A percentile compares a stretch with the other conserved stretches of the same genome.
Evolutionary conservation across 2,329 filamentous ascomycete genomes (phyloP).

Genomic region (Lasiodiplodia sp.): DNA sequence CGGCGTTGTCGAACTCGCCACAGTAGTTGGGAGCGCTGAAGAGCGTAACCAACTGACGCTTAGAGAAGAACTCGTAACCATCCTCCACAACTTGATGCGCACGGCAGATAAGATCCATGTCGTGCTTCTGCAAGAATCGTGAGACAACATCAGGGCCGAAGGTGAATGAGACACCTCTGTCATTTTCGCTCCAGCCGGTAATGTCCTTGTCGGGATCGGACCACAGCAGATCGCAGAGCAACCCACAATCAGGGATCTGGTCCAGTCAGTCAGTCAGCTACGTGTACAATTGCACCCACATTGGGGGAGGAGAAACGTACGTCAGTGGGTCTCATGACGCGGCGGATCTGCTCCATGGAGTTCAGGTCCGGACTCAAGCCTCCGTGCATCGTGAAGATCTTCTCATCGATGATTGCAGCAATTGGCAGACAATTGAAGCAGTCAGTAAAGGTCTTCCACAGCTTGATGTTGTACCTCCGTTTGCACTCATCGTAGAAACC

Average conservation of each 20-base stretch:
- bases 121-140: slow-evolving; percentile 96
- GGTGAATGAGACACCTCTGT: slow-evolving; percentile 97
- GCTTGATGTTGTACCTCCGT: slow-evolving; percentile 97
- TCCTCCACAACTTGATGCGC: slow-evolving; percentile 99
- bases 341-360: slow-evolving; percentile 99
- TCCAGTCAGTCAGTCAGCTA: slow-evolving; percentile 47
- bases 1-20: slow-evolving; percentile 98
- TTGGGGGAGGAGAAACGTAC: slow-evolving; percentile 65
- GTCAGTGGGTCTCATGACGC: slow-evolving; percentile 98
- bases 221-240: slow-evolving; percentile 97
- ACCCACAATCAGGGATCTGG: slow-evolving; percentile 96
- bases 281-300: slow-evolving; percentile 29
- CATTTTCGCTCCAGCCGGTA: slow-evolving; percentile 98
- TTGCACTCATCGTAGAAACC: slow-evolving; percentile 99
- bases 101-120: slow-evolving; percentile 99
- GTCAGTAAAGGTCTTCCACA: slow-evolving; percentile 99
- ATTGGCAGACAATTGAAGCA: slow-evolving; percentile 99
- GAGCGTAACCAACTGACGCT: slow-evolving; percentile 94
- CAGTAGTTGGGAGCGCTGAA: slow-evolving; percentile 99
- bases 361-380: slow-evolving; percentile 96
- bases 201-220: slow-evolving; percentile 99
- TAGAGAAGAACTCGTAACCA: slow-evolving; percentile 99
- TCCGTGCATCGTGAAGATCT: slow-evolving; percentile 99
- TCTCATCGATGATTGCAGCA: slow-evolving; percentile 98
- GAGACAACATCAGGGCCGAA: slow-evolving; percentile 98